Evolutionary conservation across 1,139 yeast species (phyloP).

Genomic region (Zhuliangozyma parablackwelliae): DNA sequence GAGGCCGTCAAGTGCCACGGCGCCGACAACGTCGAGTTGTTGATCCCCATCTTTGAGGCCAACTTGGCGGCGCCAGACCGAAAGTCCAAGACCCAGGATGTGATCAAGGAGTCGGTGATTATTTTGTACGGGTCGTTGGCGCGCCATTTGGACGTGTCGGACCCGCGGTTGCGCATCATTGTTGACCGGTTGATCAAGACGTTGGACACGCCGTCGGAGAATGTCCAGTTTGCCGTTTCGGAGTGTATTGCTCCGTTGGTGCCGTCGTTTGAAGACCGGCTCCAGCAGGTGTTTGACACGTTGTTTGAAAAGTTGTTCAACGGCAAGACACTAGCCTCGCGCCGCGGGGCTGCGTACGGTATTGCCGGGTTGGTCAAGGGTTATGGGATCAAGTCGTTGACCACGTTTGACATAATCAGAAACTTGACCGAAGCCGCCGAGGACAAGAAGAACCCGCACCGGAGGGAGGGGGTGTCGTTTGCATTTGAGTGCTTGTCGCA

Average conservation of each 20-base stretch:
- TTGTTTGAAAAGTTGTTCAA: slow-evolving; percentile 58
- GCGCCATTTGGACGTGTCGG: slow-evolving; percentile 64
- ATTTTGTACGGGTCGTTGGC: slow-evolving; percentile 87
- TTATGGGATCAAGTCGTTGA: slow-evolving; percentile 71
- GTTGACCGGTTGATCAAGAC: slow-evolving; percentile 70
- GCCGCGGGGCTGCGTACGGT: slow-evolving; percentile 96
- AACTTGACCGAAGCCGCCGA: slow-evolving; percentile 81
- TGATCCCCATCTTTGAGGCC: slow-evolving; percentile 74
- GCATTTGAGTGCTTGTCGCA: slow-evolving; percentile 82
- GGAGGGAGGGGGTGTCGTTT: slow-evolving; percentile 85
- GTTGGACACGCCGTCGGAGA: slow-evolving; percentile 81
- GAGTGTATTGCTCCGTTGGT: slow-evolving; percentile 84
- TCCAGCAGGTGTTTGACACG: slow-evolving; percentile 51
- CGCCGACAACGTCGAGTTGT: slow-evolving; percentile 54
- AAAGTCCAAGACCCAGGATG: slow-evolving; percentile 50
- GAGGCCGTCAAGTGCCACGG: slow-evolving; percentile 67
- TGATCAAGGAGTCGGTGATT: slow-evolving; percentile 74
- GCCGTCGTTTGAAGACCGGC: slow-evolving; percentile 45
- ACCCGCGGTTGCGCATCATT: slow-evolving; percentile 59
- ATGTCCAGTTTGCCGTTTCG: slow-evolving; percentile 82
- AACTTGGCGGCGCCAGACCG: slow-evolving; percentile 46
- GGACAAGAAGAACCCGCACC: slow-evolving; percentile 69
- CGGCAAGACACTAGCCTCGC: slow-evolving; percentile 46
- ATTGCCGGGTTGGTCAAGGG: slow-evolving; percentile 92
- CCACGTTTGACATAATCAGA: slow-evolving; percentile 74